phyloP scores from a whole-genome alignment of 768 basidiomycete genomes.

The Serendipita vermifera region DNA sequence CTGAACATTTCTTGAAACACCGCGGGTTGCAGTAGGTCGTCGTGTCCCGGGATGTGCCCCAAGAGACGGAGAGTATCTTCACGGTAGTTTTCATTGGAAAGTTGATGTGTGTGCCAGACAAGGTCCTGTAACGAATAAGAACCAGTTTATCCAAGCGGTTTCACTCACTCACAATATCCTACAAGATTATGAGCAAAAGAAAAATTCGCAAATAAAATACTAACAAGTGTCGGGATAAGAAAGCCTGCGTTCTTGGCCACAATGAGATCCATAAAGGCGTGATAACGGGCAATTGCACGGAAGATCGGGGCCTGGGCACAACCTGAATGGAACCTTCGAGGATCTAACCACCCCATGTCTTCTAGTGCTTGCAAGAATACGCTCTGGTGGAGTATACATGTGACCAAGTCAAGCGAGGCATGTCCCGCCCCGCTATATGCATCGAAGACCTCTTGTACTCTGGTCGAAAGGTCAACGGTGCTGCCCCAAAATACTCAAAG shows the following conservation, averaged over 20 bases:
- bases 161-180: not conserved
- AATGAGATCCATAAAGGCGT: slow-evolving; percentile 31
- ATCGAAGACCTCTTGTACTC: not conserved
- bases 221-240: slow-evolving; percentile 7
- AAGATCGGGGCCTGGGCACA: slow-evolving; percentile 28
- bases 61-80: not conserved
- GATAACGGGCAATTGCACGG: slow-evolving; percentile 42
- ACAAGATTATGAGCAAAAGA: not conserved
- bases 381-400: slow-evolving; percentile 38
- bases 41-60: not conserved
- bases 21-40: not conserved
- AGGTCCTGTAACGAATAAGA: slow-evolving; percentile 10
- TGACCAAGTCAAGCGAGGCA: slow-evolving; percentile 8
- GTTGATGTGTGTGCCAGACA: slow-evolving; percentile 17
- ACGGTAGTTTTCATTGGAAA: slow-evolving; percentile 10
- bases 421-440: not conserved
- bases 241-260: not conserved
- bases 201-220: not conserved
- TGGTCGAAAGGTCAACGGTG: not conserved
- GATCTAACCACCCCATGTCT: slow-evolving; percentile 38
- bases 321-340: slow-evolving; percentile 28
- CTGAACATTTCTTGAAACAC: not conserved
- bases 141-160: not conserved
- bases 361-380: slow-evolving; percentile 42
- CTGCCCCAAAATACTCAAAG: not conserved